Base-by-base conservation (phyloP, 2,329 filamentous ascomycete species). In the Erysiphe pisi region DNA sequence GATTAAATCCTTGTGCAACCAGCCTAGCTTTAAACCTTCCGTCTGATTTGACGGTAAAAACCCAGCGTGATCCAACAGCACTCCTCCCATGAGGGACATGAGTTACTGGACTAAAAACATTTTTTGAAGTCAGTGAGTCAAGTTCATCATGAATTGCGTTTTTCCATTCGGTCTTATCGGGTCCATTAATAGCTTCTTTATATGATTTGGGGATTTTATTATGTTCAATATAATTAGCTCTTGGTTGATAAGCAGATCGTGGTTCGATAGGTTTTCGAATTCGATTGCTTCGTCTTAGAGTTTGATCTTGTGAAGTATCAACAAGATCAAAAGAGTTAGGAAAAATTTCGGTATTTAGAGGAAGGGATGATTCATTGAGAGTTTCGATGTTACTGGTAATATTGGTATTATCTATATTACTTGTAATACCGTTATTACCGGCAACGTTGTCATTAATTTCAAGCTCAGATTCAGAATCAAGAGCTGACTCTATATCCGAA, bases 71-170 rank as follows among this genome's bases (percentile, higher is more conserved):
- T 36, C 71, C 71, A 28, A 75, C 47, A 31, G 47, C n/a, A n/a
- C 28, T 56, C 31, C 71, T 56, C 14, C 71, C 71, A 25, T 75
- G 71, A 31, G 71, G 71, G 25, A 75, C 47, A 75, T 75, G 71
- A 75, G 7, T 75, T 3, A 75, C 31, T 12, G 71, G 49, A 31
- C 7, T 36, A 47, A 71, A 71, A 18, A 71, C 40, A 28, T n/a
- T 47, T 31, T 71, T 4, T 43, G 4, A 9, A n/a, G 9, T 14
- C 9, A 71, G 20, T 20, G 68, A 71, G 6, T 71, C 11, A 22
- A 71, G 68, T 22, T 71, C 68, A 8, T 71, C 31, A 6, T 71
- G 28, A 47, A 45, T 71, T 22, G 68, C 28, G 20, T 31, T 16
- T 47, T 47, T 43, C 68, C 68, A 71, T n/a, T 73, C 22, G 31